Percentiles rank a stretch among this genome's conserved stretches.
phyloP scores from a whole-genome alignment of 2,329 filamentous ascomycete species.

The Arthrocladium fulminans region DNA sequence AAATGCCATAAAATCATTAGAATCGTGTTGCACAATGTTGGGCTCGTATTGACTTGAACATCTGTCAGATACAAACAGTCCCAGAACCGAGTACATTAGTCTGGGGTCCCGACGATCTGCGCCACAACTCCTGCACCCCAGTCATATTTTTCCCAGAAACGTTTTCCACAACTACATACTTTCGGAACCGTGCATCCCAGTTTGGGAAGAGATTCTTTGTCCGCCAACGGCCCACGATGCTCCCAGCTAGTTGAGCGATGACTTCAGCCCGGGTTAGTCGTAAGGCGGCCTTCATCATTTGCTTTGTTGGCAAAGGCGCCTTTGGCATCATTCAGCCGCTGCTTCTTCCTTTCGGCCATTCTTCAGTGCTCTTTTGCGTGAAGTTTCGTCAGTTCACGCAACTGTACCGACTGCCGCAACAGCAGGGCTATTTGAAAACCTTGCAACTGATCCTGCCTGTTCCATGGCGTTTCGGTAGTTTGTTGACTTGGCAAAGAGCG shows the following conservation, averaged over 20 bases:
- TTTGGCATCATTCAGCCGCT: background rate
- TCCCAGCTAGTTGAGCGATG: no score
- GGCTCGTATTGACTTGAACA: background rate
- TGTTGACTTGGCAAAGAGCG: constrained; percentile 72
- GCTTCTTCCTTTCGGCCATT: background rate
- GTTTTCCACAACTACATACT: background rate
- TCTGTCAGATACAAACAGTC: no score
- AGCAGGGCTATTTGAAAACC: constrained; percentile 44
- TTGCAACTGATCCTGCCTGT: constrained; percentile 50
- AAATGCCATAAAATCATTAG: background rate
- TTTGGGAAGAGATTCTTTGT: no score
- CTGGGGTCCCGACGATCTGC: background rate
- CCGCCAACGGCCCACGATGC: no score
- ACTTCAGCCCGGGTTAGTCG: no score
- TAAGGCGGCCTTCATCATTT: no score
- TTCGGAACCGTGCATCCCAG: no score
- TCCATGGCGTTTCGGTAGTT: constrained; percentile 74
- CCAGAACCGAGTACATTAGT: no score
- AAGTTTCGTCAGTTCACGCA: no score
- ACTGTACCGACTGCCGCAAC: constrained; percentile 31
- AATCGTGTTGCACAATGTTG: background rate
- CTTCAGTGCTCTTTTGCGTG: background rate
- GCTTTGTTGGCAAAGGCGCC: no score
- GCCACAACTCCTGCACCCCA: background rate
- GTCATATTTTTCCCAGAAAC: background rate